Conservation (phyloP, 225 moss, liverwort and hornwort species). For the Rhytidiadelphus loreus region DNA sequence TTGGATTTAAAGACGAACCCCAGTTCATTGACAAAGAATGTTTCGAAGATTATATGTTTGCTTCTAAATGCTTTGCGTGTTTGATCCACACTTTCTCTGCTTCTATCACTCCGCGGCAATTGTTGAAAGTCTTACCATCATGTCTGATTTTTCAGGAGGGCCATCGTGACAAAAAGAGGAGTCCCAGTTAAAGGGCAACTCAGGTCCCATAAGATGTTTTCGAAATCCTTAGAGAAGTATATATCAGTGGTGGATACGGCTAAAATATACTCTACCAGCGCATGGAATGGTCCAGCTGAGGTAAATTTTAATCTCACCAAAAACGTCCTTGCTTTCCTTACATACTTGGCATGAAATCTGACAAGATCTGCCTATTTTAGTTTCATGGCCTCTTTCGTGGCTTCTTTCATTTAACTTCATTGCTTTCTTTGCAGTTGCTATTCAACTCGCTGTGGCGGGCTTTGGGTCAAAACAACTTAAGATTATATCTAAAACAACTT, state of each 20-base stretch:
- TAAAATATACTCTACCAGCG: slow-evolving; percentile 75
- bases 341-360: not conserved
- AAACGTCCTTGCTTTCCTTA: not conserved
- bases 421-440: not conserved
- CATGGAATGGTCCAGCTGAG: slow-evolving; percentile 65
- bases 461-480: not conserved
- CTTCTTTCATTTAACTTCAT: not conserved
- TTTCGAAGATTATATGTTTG: not conserved
- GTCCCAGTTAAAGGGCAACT: slow-evolving; percentile 80
- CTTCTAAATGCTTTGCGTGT: not conserved
- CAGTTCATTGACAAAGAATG: not conserved
- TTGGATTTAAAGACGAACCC: not conserved
- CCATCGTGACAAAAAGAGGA: slow-evolving; percentile 72
- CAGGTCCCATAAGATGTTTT: slow-evolving; percentile 77
- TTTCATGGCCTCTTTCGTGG: not conserved
- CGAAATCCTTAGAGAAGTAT: slow-evolving; percentile 56
- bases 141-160: slow-evolving; percentile 40
- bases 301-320: not conserved
- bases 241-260: slow-evolving; percentile 56
- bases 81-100: not conserved
- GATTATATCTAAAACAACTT: not conserved
- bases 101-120: not conserved
- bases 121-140: not conserved
- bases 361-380: not conserved
- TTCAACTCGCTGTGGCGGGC: not conserved